Percentiles rank a stretch among this genome's conserved stretches.
Evolutionary conservation across 306 rosid genomes (phyloP).

Genomic region (Inga leiocalycina): DNA sequence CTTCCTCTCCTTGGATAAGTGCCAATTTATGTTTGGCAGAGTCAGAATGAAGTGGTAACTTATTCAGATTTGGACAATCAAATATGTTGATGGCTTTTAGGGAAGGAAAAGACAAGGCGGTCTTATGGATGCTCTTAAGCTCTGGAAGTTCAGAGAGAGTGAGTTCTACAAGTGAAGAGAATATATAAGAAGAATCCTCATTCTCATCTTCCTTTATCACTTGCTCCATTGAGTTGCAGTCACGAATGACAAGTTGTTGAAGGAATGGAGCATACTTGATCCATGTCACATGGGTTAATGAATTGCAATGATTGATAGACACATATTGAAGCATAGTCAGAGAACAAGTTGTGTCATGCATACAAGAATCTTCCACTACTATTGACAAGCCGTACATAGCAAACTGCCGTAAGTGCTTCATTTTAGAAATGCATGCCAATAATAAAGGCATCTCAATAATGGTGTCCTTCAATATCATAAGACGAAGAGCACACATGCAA

Average conservation of each 20-base stretch:
- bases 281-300: not conserved
- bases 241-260: not conserved
- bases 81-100: not conserved
- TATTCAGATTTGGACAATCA: not conserved
- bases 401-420: not conserved
- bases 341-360: not conserved
- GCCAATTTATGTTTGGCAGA: too few relatives aligned
- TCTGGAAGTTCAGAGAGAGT: not conserved
- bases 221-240: not conserved
- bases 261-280: not conserved
- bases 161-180: not conserved
- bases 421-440: not conserved
- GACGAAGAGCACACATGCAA: not conserved
- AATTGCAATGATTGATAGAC: fast-evolving
- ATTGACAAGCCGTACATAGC: fast-evolving
- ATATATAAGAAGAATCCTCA: not conserved
- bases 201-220: not conserved
- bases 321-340: not conserved
- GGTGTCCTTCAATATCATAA: too few relatives aligned
- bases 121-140: not conserved
- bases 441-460: not conserved
- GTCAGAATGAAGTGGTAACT: too few relatives aligned
- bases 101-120: not conserved
- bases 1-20: too few relatives aligned
- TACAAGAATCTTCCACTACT: not conserved